phyloP scores from a whole-genome alignment of 129 eudicot genomes.

The Escallonia rubra region DNA sequence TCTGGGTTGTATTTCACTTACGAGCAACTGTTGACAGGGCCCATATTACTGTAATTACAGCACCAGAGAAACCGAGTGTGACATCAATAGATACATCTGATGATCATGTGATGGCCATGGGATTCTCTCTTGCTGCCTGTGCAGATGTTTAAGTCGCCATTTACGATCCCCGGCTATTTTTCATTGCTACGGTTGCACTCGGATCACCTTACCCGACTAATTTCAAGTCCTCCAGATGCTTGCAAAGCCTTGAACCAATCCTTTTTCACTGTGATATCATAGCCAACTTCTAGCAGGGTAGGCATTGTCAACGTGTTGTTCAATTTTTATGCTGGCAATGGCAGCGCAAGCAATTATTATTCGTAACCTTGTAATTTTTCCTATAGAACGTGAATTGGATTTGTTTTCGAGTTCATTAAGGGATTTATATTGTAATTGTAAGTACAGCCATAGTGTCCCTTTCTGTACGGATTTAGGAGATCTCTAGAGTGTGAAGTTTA shows the following conservation, averaged over 20 bases:
- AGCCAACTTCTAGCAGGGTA: background rate
- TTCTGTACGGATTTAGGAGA: no score
- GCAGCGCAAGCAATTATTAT: no score
- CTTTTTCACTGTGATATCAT: background rate
- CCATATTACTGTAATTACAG: slow-evolving; percentile 80
- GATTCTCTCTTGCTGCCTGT: slow-evolving; percentile 94
- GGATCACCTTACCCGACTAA: slow-evolving; percentile 92
- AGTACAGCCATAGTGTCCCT: no score
- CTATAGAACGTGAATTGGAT: no score
- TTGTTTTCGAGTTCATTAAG: no score
- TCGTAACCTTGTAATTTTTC: no score
- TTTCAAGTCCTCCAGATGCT: slow-evolving; percentile 75
- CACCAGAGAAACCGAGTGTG: slow-evolving; percentile 79
- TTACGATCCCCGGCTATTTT: slow-evolving; percentile 51
- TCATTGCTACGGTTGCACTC: no score
- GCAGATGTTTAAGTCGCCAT: slow-evolving; percentile 90
- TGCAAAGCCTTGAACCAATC: slow-evolving; percentile 33
- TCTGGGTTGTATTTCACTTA: slow-evolving; percentile 38
- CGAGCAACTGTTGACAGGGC: slow-evolving; percentile 95
- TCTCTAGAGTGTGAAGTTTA: no score
- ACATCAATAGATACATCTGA: slow-evolving; percentile 83
- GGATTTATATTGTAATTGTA: no score
- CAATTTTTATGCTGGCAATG: no score
- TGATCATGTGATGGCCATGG: slow-evolving; percentile 98
- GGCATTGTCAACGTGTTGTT: background rate